phyloP scores from a whole-genome alignment of 208 protist species.

The Acanthamoeba castellanii region DNA sequence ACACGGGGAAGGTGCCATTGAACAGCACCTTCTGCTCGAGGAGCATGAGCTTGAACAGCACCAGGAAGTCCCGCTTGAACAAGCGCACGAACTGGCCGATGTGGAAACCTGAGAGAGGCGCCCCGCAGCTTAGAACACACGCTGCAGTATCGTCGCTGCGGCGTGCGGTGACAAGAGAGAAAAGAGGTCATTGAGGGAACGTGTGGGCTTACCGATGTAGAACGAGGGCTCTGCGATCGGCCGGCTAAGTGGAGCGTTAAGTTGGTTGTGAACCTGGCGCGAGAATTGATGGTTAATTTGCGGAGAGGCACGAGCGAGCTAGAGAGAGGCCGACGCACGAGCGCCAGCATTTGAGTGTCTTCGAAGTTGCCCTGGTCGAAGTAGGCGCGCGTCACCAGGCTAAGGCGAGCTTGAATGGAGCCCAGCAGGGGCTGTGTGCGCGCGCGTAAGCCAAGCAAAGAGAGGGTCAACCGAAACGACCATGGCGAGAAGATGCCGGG shows the following conservation, averaged over 20 bases:
- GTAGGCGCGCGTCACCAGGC: conserved; percentile 54
- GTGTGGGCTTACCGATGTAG: not conserved
- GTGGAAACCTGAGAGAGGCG: not conserved
- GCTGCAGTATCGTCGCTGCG: too few relatives aligned
- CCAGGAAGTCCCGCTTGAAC: conserved; percentile 53
- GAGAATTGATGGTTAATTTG: not conserved
- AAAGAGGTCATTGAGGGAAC: not conserved
- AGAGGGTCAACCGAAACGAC: not conserved
- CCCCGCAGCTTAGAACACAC: not conserved
- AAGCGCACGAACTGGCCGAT: conserved; percentile 14
- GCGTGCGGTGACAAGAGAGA: not conserved
- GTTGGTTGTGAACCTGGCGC: conserved; percentile 7
- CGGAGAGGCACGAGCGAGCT: not conserved
- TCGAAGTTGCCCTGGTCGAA: conserved; percentile 71
- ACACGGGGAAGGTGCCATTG: conserved; percentile 49
- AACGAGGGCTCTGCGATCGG: conserved; percentile 31
- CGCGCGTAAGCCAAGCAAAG: not conserved
- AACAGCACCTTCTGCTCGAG: conserved; percentile 56
- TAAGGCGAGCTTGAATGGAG: conserved; percentile 2
- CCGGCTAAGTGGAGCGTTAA: not conserved
- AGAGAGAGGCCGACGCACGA: not conserved
- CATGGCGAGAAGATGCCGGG: too few relatives aligned
- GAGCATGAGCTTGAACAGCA: conserved; percentile 68
- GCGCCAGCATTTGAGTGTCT: conserved; percentile 31
- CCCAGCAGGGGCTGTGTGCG: conserved; percentile 13